phyloP scores from a whole-genome alignment of 2,329 filamentous ascomycete species.

The Arthrinium phaeospermum region DNA sequence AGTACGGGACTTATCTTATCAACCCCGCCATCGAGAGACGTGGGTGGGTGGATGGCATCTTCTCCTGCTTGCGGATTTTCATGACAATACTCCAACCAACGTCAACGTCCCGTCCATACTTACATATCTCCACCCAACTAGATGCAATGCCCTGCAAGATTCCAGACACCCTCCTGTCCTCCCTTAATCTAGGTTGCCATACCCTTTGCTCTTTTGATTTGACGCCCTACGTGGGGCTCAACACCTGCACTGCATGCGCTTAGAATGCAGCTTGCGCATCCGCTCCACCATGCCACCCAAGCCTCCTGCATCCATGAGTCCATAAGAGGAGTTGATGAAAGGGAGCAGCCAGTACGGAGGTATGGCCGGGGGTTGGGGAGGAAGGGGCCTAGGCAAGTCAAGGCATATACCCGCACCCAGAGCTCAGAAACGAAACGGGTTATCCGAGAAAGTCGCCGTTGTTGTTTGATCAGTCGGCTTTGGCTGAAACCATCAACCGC shows the following conservation, averaged over 20 bases:
- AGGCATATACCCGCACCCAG: conserved; percentile 1
- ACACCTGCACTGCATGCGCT: conserved; percentile 16
- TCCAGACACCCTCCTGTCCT: conserved; percentile 5
- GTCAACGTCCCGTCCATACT: background rate
- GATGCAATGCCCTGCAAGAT: conserved; percentile 13
- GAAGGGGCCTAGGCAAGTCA: background rate
- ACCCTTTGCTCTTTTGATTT: background rate
- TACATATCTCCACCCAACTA: conserved; percentile 13
- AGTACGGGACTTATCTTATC: conserved; percentile 16
- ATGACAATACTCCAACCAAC: background rate
- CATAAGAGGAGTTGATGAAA: background rate
- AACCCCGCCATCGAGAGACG: background rate
- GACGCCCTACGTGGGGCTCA: conserved; percentile 21
- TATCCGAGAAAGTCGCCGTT: conserved; percentile 16
- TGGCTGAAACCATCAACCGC: conserved; percentile 14
- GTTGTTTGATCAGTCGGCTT: background rate
- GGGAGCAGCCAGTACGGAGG: background rate
- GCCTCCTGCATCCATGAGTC: conserved; percentile 3
- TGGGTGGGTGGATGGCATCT: background rate
- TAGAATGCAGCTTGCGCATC: conserved; percentile 16
- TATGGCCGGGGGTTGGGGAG: background rate
- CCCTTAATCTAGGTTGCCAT: background rate
- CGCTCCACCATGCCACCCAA: conserved; percentile 6
- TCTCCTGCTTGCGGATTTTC: background rate
- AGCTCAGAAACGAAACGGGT: conserved; percentile 7